Evolutionary conservation across 495 filamentous ascomycete genomes (phyloP).

Genomic region (Penicillium ochrochloron): DNA sequence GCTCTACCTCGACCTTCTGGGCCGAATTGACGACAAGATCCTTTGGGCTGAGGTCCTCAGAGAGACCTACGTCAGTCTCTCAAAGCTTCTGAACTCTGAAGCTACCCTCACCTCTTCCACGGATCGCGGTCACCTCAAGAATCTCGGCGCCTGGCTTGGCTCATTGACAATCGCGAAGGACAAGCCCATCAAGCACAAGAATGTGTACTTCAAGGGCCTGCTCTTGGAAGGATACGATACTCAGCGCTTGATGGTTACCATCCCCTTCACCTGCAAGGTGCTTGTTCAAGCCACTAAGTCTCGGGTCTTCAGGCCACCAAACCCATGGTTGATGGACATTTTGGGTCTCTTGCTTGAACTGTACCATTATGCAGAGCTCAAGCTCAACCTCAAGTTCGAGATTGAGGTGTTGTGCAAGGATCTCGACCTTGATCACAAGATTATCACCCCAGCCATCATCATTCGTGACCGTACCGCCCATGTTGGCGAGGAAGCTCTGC

Average conservation of each 20-base stretch:
- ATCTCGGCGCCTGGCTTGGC: constrained; percentile 89
- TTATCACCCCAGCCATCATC: constrained; percentile 78
- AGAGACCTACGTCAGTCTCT: constrained; percentile 89
- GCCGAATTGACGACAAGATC: constrained; percentile 74
- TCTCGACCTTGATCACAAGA: constrained; percentile 84
- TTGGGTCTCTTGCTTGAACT: constrained; percentile 85
- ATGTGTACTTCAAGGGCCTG: constrained; percentile 95
- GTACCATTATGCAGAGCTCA: constrained; percentile 89
- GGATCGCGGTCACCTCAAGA: constrained; percentile 88
- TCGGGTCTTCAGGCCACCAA: constrained; percentile 89
- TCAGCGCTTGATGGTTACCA: constrained; percentile 84
- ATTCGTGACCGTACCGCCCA: constrained; percentile 71
- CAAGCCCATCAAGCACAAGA: constrained; percentile 93
- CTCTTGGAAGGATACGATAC: constrained; percentile 91
- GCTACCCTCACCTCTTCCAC: constrained; percentile 74
- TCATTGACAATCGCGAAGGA: constrained; percentile 92
- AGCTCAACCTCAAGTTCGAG: constrained; percentile 95
- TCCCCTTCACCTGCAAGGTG: constrained; percentile 97
- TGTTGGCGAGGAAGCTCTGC: constrained; percentile 60
- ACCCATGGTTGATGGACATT: constrained; percentile 97
- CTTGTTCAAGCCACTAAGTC: constrained; percentile 82
- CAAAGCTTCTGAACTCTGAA: constrained; percentile 87
- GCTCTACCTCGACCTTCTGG: constrained; percentile 87
- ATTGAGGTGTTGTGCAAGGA: constrained; percentile 96
- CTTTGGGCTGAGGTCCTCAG: constrained; percentile 87